Base-by-base conservation (phyloP, 805 yeast species). In the Suhomyces sp. region DNA sequence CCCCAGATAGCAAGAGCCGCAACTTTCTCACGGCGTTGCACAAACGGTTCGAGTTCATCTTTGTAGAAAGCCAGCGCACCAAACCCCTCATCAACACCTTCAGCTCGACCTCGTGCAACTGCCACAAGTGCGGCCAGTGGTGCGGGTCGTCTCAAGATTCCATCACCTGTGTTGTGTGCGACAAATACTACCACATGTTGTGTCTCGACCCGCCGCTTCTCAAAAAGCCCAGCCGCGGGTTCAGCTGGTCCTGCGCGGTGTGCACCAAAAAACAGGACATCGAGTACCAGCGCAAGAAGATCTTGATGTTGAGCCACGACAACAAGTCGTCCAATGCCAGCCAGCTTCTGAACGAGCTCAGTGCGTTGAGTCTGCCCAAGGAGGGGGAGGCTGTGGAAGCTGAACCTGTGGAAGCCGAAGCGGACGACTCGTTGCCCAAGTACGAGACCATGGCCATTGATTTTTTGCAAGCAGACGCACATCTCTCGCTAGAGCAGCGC, bases 91-190 rank as follows among this genome's bases (percentile, higher is more conserved):
- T 86, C 31, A 74, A 80, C 46, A 77, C 85, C 15, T 89, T 92
- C 27, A 78, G 82, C 52, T 81, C 82, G 49, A 63, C 66, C n/a
- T 68, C 77, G 10, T 68, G 75, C 46, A 74, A 73, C 57, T 92
- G 97, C 68, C 84, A 80, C 35, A 77, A 80, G 44, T 90, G 98
- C 71, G 79, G 77, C n/a, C 89, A 87, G 63, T 90, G 98, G 97
- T 87, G 96, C 57, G 77, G 85, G 2, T 69, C 85, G 0, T 73
- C 79, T 13, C 69, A 60, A 46, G 94, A 89, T 60, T 83, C 92
- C 1, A 84, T 92, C 6, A 80, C 77, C 56, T 92, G 98, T 70
- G 87, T 88, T n/a, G 86, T 79, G 49, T 92, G 98, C 67, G 75
- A 77, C 10, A 77, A 79, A 15, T 75, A 75, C 54, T 90, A 84